Conservation (phyloP, 164 flowering plant genomes). For the Chimonanthus salicifolius region DNA sequence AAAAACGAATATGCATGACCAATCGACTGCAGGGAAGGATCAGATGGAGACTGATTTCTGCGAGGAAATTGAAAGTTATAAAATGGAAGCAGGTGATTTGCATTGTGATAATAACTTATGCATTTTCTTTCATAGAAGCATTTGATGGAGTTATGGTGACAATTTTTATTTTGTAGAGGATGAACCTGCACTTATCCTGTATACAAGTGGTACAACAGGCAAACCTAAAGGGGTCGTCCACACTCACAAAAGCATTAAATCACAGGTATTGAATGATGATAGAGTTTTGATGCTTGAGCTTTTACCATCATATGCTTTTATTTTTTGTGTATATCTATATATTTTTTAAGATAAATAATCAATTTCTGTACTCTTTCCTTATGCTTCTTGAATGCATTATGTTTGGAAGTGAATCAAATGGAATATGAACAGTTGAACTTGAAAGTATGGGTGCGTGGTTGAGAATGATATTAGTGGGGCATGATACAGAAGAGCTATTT, state of each 20-base stretch:
- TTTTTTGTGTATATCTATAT: not conserved
- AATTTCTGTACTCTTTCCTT: not conserved
- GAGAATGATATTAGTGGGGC: not conserved
- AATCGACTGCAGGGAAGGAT: slow-evolving; percentile 18
- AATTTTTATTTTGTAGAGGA: slow-evolving; percentile 35
- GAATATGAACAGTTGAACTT: not conserved
- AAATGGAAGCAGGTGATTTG: slow-evolving; percentile 34
- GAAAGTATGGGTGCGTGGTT: not conserved
- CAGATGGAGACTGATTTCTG: slow-evolving; percentile 19
- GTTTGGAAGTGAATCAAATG: not conserved
- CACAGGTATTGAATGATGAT: slow-evolving; percentile 56
- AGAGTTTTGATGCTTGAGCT: not conserved
- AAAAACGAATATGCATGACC: slow-evolving; percentile 16
- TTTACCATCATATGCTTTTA: not conserved
- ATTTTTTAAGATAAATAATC: not conserved
- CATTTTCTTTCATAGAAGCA: not conserved
- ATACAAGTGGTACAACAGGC: slow-evolving; percentile 99
- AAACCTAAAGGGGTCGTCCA: slow-evolving; percentile 99
- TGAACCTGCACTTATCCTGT: slow-evolving; percentile 75
- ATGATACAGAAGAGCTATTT: not conserved
- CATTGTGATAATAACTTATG: slow-evolving; percentile 1
- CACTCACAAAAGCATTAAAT: slow-evolving; percentile 68
- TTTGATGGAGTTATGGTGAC: slow-evolving; percentile 1
- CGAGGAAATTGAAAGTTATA: slow-evolving; percentile 23
- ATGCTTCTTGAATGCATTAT: not conserved